These are phyloP conservation scores for Apophysomyces sp. DNA, from an alignment of 371 early-diverging fungal genomes.

Conservation along the genomic window DNA sequence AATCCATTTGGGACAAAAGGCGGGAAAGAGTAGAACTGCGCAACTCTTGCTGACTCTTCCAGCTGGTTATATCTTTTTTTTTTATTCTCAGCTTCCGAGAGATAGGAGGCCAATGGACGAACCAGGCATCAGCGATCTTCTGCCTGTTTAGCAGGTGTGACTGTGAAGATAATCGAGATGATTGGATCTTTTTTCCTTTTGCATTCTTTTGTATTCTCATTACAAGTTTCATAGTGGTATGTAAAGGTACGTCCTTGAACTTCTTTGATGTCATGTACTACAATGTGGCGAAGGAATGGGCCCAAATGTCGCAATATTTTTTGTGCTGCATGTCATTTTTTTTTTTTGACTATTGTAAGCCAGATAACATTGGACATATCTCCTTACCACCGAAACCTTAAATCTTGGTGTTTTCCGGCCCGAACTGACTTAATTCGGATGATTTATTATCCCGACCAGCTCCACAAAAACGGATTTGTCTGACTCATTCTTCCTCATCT, in stretches of 20 bases:
- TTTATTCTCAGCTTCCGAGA: neutral
- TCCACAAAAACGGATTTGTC: too few species aligned
- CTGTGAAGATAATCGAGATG: too few species aligned
- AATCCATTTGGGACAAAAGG: conserved; percentile 15
- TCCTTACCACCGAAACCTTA: neutral
- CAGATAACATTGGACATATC: neutral
- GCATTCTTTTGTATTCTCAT: too few species aligned
- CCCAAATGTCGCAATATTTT: neutral
- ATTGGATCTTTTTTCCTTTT: too few species aligned
- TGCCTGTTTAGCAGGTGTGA: too few species aligned
- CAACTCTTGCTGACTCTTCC: neutral
- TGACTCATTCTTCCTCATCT: too few species aligned
- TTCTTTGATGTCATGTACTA: neutral
- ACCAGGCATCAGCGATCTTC: neutral
- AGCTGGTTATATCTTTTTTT: neutral
- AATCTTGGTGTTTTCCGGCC: too few species aligned
- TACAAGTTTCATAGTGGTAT: too few species aligned
- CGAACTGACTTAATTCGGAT: too few species aligned
- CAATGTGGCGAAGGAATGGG: neutral
- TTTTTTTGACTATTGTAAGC: neutral
- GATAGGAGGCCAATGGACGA: neutral
- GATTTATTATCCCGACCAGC: too few species aligned
- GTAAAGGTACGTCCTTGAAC: too few species aligned
- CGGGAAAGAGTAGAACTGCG: neutral
- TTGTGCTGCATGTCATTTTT: neutral